Base-by-base conservation (phyloP, 345 rosid genomes). In the Euphorbia lathyris region DNA sequence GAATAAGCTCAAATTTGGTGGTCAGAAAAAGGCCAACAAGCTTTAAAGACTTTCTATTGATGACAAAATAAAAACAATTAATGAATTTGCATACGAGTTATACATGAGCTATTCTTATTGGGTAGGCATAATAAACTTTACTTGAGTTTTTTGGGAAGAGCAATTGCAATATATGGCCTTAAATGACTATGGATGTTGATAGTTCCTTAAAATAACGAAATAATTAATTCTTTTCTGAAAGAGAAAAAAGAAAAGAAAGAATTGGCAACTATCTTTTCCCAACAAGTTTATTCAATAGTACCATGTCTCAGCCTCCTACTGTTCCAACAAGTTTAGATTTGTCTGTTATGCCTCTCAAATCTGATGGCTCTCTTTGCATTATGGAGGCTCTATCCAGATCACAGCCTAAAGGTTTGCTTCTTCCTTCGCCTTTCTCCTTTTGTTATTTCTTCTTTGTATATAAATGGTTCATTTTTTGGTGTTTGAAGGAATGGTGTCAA, bases 341-440 rank as follows among this genome's bases (percentile, higher is more conserved):
- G 63, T 78, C 91, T 48, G 88, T 78, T 20, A 90, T 90, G 96
- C 96, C 96, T 3, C 87, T 90, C 58, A 90, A 87, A 76, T 87
- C 92, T 34, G 96, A 90, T 47, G 92, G 96, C 14, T 90, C 92
- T 42, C 88, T n/a, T n/a, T n/a, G n/a, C n/a, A n/a, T n/a, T n/a
- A n/a, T n/a, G n/a, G n/a, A n/a, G n/a, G n/a, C n/a, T 64, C 88
- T 89, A 13, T 68, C 78, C 47, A 75, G 86, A 77, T 86, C 92
- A 66, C 92, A 86, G 4, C 65, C 88, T 4, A 83, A 83, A 81
- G 89, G 90, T 86, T 67, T 19, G 20, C 26, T 12, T 72, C 55
- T 63, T 36, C n/a, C 61, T 23, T 2, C 12, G 66, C 63, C 47
- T 12, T 17, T 30, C 11, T 7, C 8, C 26, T 12, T 26, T 45